Evolutionary conservation across 1,284 basidiomycete genomes (phyloP), one percentile per base, ranked within the genome.

Genomic region (Xerocomus tenax): DNA sequence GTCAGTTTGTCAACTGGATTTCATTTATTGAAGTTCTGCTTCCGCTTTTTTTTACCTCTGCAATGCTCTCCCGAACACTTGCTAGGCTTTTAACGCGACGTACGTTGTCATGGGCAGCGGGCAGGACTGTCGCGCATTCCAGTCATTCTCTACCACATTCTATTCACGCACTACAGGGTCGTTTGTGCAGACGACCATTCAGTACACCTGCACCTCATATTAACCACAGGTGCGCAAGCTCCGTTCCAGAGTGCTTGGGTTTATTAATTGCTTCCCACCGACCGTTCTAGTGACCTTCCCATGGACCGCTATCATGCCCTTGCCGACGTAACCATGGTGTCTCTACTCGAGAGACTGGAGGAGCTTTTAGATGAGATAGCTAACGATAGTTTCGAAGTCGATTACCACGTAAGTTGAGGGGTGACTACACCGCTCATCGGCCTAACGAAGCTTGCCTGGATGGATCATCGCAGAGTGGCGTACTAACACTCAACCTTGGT

Each of bases 401-500:
- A 98, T 67, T 97, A 97, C 67, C 84, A 85, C 62, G 95, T 97
- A 68, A 65, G 91, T 78, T 34, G 19, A 23, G 8, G 21, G 72
- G 36, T 38, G 35, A 34, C 32, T n/a, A 12, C 34, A 8, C 26
- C 8, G 13, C 30, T 15, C 10, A 32, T 15, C 30, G 6, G 30
- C 13, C 13, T 13, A 13, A 12, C 29, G 13, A 34, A 12, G 5
- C 35, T 16, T 18, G 9, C 35, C 16, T n/a, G 15, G 12, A 66
- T 10, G 47, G 18, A 32, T 47, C 42, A 18, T 50, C 38, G 13
- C 64, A 91, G 87, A 81, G 83, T 58, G 95, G 95, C 21, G 95
- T 98, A 28, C 71, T 98, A 52, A 98, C 91, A 2, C 78, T 98
- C 45, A 75, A 77, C 42, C 74, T 97, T 16, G 92, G 88, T 30